These are phyloP conservation scores for Fusarium sp. DNA, from an alignment of 2,329 filamentous ascomycete genomes.

Conservation along the genomic window DNA sequence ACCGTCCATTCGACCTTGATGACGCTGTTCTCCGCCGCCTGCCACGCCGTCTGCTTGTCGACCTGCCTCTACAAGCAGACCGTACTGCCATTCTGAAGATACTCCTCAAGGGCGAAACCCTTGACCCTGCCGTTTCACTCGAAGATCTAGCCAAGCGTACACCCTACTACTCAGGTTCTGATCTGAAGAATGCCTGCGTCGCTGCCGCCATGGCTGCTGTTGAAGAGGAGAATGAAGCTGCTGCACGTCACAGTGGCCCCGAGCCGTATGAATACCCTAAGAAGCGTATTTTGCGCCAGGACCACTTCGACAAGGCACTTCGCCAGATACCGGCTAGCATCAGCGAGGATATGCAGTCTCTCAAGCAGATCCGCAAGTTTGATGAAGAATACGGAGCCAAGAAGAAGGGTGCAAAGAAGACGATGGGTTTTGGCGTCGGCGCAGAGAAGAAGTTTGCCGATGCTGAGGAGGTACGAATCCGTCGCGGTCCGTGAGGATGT, in stretches of 20 bases:
- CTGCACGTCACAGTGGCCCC: slow-evolving; percentile 52
- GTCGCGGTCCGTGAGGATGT: slow-evolving; percentile 40
- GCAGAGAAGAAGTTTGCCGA: slow-evolving; percentile 52
- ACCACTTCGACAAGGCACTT: slow-evolving; percentile 88
- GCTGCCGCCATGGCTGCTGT: slow-evolving; percentile 83
- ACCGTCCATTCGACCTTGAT: slow-evolving; percentile 94
- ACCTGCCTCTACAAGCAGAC: slow-evolving; percentile 75
- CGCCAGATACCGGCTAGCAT: slow-evolving; percentile 92
- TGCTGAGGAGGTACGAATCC: slow-evolving; percentile 60
- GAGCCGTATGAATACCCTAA: slow-evolving; percentile 72
- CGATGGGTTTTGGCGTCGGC: slow-evolving; percentile 69
- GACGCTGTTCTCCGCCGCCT: slow-evolving; percentile 84
- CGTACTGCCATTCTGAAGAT: slow-evolving; percentile 76
- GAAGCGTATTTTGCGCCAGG: slow-evolving; percentile 62
- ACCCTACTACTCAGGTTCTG: slow-evolving; percentile 83
- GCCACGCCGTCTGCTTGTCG: slow-evolving; percentile 78
- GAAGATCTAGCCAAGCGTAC: slow-evolving; percentile 73
- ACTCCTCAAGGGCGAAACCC: slow-evolving; percentile 74
- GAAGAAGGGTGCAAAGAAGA: slow-evolving; percentile 70
- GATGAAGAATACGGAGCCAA: slow-evolving; percentile 94
- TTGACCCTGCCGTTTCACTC: slow-evolving; percentile 72
- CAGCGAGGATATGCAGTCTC: slow-evolving; percentile 89
- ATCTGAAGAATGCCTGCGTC: slow-evolving; percentile 85
- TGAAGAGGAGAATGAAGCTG: slow-evolving; percentile 73
- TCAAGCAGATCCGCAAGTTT: slow-evolving; percentile 91